Base-by-base conservation (phyloP, 2,329 filamentous ascomycete species). In the Alternaria metachromatica region DNA sequence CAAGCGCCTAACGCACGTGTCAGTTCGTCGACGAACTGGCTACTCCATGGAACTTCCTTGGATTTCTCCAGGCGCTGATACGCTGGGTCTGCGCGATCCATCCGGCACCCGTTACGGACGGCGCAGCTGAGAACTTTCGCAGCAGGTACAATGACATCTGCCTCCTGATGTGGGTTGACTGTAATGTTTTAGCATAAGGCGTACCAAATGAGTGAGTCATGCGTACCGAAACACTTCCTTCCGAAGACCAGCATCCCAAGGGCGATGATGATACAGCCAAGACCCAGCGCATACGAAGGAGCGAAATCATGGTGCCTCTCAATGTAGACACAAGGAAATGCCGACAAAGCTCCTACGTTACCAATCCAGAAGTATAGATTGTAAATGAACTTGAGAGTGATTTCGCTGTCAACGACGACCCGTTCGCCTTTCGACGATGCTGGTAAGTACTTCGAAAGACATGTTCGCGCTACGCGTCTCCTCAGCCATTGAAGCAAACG, bases 271-370 rank as follows among this genome's bases (percentile, higher is more conserved):
- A 93, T 92, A 80, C 90, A 86, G 74, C 84, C 84, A 67, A 90
- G 86, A 53, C 87, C 86, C 41, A 91, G 78, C 15, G 89, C 78
- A 71, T 86, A 93, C 3, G 88, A 90, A 2, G 85, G 85, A 85
- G 89, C 87, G 79, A 92, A 93, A 5, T 88, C 89, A 61, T 89
- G 79, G 70, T 89, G 85, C 62, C 86, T 82, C 77, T 94, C 91
- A 82, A 92, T 86, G 74, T 88, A 89, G 1, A 88, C 88, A 1
- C 89, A 92, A 7, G 87, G 88, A 69, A 79, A 75, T 58, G 87
- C 82, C 0, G 87, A 91, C 7, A 94, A 82, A 2, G 89, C 87
- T n/a, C 90, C 91, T 15, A 93, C 70, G 78, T 93, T 93, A 75
- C 73, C 74, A 11, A 77, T 49, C 80, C 80, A 82, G 60, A 80